Conservation (phyloP, 2,329 filamentous ascomycete species). For the Penicillium paneum region DNA sequence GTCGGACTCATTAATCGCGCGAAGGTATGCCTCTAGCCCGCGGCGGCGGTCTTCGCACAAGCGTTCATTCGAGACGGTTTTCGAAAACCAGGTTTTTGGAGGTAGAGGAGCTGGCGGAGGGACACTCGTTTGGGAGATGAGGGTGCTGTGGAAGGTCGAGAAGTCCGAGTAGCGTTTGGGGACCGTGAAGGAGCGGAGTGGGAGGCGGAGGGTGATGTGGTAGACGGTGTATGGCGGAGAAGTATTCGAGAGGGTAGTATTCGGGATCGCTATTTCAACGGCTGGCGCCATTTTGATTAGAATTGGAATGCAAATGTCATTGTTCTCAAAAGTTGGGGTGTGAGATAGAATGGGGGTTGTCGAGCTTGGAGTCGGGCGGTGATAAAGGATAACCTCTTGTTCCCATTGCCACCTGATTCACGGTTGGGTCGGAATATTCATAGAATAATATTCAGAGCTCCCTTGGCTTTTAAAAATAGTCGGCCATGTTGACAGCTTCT, state of each 20-base stretch:
- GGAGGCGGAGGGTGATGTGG: slow-evolving; percentile 59
- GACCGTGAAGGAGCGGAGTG: slow-evolving; percentile 57
- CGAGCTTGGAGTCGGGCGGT: too few relatives aligned
- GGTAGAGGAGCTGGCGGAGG: slow-evolving; percentile 56
- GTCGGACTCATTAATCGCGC: slow-evolving; percentile 54
- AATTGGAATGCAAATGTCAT: neutral
- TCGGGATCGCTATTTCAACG: slow-evolving; percentile 50
- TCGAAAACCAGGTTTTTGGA: slow-evolving; percentile 59
- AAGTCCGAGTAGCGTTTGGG: slow-evolving; percentile 66
- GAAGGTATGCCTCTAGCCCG: slow-evolving; percentile 58
- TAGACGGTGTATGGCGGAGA: slow-evolving; percentile 60
- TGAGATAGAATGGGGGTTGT: too few relatives aligned
- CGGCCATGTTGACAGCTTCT: too few relatives aligned
- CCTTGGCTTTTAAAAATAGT: too few relatives aligned
- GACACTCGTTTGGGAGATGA: slow-evolving; percentile 50
- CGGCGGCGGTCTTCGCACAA: slow-evolving; percentile 57
- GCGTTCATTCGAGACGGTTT: slow-evolving; percentile 54
- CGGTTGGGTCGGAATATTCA: too few relatives aligned
- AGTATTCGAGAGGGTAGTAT: slow-evolving; percentile 46
- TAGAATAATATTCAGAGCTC: too few relatives aligned
- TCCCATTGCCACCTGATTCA: too few relatives aligned
- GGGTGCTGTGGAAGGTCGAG: slow-evolving; percentile 51
- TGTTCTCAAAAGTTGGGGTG: neutral
- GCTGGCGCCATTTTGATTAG: slow-evolving; percentile 39
- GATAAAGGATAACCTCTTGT: too few relatives aligned